Base-by-base conservation (phyloP, 768 basidiomycete genomes). In the Tricholoma sp. region DNA sequence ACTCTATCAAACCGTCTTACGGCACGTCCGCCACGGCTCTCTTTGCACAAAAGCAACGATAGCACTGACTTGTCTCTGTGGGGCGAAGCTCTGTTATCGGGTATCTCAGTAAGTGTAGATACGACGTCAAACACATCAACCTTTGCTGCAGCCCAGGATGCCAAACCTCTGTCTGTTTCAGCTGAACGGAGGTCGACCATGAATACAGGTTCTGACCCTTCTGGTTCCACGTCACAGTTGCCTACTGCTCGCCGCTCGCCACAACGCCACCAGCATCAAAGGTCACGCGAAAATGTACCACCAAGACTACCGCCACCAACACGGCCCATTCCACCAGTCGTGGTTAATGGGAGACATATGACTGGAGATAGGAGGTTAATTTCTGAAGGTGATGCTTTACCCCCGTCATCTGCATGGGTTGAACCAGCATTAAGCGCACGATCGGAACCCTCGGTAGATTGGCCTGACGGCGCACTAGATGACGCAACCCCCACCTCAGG, bases 61-160 rank as follows among this genome's bases (percentile, higher is more conserved):
- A 69, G 67, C 55, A 64, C 69, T 11, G 83, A 79, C 59, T 70
- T 84, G 24, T 73, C 76, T 9, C 74, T 74, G 24, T 85, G 84
- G 85, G 75, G 80, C 9, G 76, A 80, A 61, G 74, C 80, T 5
- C 61, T 85, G 34, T 73, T 85, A 31, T 79, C 73, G n/a, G 81
- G 78, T 2, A 77, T 83, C n/a, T 77, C 78, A 1, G 55, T 46
- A n/a, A 61, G 49, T 41, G 37, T 24, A n/a, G 52, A 56, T 32
- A 4, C 37, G 37, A 60, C 62, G 12, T 57, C 59, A 1, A 58
- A 47, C 27, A 9, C 61, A 12, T 63, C 59, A 1, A 54, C 57
- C 9, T 64, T 64, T 49, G 57, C 58, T 8, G 31, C 41, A 14
- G 61, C 61, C 6, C 65, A 66, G 55, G 61, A 60, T 19, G n/a